Evolutionary conservation across 2,329 filamentous ascomycete genomes (phyloP).

Genomic region (Verticillium isaacii): DNA sequence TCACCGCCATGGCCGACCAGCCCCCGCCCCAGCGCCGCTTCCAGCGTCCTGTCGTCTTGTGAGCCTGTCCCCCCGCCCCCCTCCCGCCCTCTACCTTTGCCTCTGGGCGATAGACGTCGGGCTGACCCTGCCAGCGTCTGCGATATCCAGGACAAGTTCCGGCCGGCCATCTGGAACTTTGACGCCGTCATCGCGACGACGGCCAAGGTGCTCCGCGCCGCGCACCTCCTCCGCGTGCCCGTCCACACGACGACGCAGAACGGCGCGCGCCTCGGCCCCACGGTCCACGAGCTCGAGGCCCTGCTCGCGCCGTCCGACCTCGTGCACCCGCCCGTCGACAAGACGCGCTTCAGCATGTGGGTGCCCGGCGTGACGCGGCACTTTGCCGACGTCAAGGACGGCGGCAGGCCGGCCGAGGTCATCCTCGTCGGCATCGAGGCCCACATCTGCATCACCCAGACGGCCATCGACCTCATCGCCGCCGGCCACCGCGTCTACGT

Average conservation of each 20-base stretch:
- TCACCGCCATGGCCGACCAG: constrained; percentile 6
- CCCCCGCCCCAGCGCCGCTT: constrained; percentile 7
- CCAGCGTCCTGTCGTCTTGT: constrained; percentile 13
- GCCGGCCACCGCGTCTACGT: constrained; percentile 80
- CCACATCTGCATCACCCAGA: constrained; percentile 94
- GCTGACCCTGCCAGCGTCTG: constrained; percentile 62
- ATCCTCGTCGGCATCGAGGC: constrained; percentile 87
- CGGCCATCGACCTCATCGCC: constrained; percentile 72
- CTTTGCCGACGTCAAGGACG: constrained; percentile 21
- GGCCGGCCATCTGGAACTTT: constrained; percentile 77
- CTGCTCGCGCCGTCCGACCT: constrained; percentile 40
- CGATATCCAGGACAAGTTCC: constrained; percentile 93
- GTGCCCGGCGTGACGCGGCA: constrained; percentile 57
- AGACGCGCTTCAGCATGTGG: constrained; percentile 87
- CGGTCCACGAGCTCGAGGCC: constrained; percentile 64
- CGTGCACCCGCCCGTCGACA: constrained; percentile 60
- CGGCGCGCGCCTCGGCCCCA: constrained; percentile 70
- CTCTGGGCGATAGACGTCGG: constrained; percentile 14
- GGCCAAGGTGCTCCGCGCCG: constrained; percentile 63
- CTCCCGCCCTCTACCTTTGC: constrained; percentile 37
- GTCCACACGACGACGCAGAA: constrained; percentile 86
- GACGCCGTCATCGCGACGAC: constrained; percentile 71
- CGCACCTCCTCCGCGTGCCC: constrained; percentile 65
- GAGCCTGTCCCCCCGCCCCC: not conserved
- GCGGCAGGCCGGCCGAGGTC: constrained; percentile 42